These are phyloP conservation scores for Mycosphaerella arachidis DNA, from an alignment of 2,329 filamentous ascomycete genomes.

Conservation along the genomic window DNA sequence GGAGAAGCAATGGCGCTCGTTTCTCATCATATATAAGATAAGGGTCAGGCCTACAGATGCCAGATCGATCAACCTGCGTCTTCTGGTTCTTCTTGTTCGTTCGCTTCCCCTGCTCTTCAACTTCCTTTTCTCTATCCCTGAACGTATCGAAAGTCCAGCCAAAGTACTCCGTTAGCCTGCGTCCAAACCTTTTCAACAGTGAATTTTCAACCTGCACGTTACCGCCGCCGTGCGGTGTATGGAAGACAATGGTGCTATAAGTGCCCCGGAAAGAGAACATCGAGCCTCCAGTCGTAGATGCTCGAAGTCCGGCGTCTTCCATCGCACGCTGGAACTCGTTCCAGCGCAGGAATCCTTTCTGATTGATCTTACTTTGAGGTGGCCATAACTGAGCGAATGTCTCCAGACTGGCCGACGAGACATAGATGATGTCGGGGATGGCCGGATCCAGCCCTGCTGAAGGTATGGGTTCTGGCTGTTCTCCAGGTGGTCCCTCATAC, in stretches of 20 bases:
- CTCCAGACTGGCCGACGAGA: background rate
- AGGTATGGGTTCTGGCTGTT: background rate
- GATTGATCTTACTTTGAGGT: background rate
- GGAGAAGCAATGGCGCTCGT: too few relatives aligned
- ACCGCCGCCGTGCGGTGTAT: background rate
- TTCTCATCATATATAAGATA: too few relatives aligned
- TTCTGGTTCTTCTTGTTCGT: too few relatives aligned
- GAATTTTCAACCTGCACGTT: background rate
- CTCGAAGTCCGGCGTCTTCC: background rate
- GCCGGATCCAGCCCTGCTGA: background rate
- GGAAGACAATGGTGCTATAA: background rate
- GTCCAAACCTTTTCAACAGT: background rate
- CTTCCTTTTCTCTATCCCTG: constrained; percentile 2
- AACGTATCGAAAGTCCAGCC: background rate
- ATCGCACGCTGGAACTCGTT: background rate
- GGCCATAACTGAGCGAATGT: constrained; percentile 1
- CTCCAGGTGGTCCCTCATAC: background rate
- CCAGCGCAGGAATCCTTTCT: background rate
- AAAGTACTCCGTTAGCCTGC: background rate
- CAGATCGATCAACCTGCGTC: too few relatives aligned
- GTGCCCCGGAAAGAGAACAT: background rate
- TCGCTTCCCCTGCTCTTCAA: too few relatives aligned
- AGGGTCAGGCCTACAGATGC: too few relatives aligned
- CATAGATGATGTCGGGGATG: background rate
- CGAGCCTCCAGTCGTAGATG: background rate